Percentiles rank a stretch among this genome's conserved stretches.
Conservation (phyloP, 1,139 yeast genomes). For the Blastobotrys serpentis region DNA sequence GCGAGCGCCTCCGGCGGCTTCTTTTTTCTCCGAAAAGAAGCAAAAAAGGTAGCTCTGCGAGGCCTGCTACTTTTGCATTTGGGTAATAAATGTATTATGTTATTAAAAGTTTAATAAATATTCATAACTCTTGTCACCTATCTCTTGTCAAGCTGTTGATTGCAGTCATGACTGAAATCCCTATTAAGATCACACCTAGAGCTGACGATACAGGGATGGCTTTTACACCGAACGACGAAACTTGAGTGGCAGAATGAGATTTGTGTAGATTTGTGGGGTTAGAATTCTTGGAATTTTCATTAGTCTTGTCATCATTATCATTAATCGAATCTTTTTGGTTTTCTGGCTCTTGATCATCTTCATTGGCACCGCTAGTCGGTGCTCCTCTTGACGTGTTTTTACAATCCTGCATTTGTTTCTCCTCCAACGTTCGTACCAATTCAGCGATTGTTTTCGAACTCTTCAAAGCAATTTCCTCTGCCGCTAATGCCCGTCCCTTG, state of each 20-base stretch:
- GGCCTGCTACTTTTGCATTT: too few relatives aligned
- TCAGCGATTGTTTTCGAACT: constrained; percentile 25
- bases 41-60: too few relatives aligned
- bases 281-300: neutral
- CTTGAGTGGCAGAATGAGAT: neutral
- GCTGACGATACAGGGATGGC: constrained; percentile 29
- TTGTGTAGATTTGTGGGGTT: neutral
- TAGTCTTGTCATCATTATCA: neutral
- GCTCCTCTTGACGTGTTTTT: neutral
- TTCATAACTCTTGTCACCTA: constrained; percentile 1
- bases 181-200: constrained; percentile 31
- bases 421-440: constrained; percentile 22
- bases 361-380: neutral
- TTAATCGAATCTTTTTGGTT: neutral
- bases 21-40: too few relatives aligned
- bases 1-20: too few relatives aligned
- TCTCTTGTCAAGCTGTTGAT: constrained; percentile 28
- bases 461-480: constrained; percentile 25
- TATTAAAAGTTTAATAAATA: too few relatives aligned
- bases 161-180: constrained; percentile 30
- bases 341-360: neutral
- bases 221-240: constrained; percentile 8
- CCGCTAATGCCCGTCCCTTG: constrained; percentile 24
- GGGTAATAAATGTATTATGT: too few relatives aligned
- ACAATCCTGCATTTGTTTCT: constrained; percentile 9